Base-by-base conservation (phyloP, 2,329 filamentous ascomycete genomes). In the Blumeriella jaapii region DNA sequence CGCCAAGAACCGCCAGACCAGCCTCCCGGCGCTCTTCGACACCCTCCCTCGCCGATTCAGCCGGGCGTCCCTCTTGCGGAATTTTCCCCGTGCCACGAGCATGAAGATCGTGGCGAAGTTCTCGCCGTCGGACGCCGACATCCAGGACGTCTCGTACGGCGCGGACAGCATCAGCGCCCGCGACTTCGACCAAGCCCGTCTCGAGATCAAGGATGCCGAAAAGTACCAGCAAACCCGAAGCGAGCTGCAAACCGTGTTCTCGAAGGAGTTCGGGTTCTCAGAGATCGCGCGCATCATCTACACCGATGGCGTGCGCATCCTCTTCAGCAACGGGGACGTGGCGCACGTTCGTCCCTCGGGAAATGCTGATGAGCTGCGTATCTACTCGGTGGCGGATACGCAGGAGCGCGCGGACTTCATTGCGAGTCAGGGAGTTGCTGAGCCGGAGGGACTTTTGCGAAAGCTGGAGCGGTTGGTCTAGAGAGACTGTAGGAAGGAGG, bases 331-430 rank as follows among this genome's bases (percentile, higher is more conserved):
- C 26, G 53, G 53, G 15, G 54, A 56, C 41, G 54, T 57, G 6
- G 54, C 54, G 36, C 54, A 57, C 29, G 43, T 56, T 19, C 52
- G 54, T 3, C 54, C 54, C 4, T 57, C 54, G 7, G 54, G 54
- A 4, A 57, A 56, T 17, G 54, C 54, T 8, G 54, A 57, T 40
- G 54, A 57, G 25, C 47, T 57, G 2, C 54, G 54, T 8, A 56
- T 57, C 22, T 57, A 57, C 29, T 41, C 53, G 19, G 54, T 56
- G 11, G 51, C 52, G 8, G 46, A 57, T 33, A 46, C 36, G 2
- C 53, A 55, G 41, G 47, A 46, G 20, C 53, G 53, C 7, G 54
- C 54, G 1, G 53, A 57, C 33, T 42, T 38, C 3, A 55, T 57
- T 30, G 49, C 48, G 7, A 37, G 34, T 1, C 41, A 47, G 20